Percentiles rank a stretch among this genome's conserved stretches.
Evolutionary conservation across 2,329 filamentous ascomycete species (phyloP).

Genomic region (Sordariomycetes sp.): DNA sequence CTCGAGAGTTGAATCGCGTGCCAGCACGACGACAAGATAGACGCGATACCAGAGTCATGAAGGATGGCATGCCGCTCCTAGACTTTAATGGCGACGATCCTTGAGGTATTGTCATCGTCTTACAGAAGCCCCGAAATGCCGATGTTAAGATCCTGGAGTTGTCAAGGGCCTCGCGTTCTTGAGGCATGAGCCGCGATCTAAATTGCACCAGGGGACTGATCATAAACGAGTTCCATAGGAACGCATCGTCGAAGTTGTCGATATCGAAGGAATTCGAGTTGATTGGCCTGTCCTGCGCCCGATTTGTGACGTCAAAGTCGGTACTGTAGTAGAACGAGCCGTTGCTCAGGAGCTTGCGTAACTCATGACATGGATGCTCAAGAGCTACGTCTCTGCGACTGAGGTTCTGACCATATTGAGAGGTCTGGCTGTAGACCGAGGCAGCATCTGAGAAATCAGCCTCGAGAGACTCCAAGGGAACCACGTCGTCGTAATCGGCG

Average conservation of each 20-base stretch:
- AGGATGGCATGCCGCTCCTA: conserved; percentile 66
- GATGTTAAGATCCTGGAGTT: conserved; percentile 81
- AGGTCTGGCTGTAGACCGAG: conserved; percentile 35
- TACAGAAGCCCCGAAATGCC: conserved; percentile 86
- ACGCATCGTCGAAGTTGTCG: conserved; percentile 84
- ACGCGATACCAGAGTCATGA: conserved; percentile 81
- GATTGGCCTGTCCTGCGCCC: conserved; percentile 75
- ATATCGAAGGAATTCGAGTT: conserved; percentile 78
- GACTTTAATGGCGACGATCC: conserved; percentile 61
- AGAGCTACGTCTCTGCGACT: conserved; percentile 60
- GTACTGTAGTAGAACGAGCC: conserved; percentile 97
- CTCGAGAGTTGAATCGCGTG: conserved; percentile 92
- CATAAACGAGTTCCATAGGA: conserved; percentile 98
- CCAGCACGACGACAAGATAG: conserved; percentile 86
- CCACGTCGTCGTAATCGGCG: conserved; percentile 73
- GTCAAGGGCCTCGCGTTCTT: conserved; percentile 74
- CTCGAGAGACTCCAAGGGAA: conserved; percentile 44
- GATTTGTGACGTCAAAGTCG: conserved; percentile 94
- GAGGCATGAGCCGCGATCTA: conserved; percentile 66
- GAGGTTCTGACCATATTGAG: conserved; percentile 28
- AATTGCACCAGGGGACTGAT: conserved; percentile 88
- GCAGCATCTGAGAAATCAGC: conserved; percentile 36
- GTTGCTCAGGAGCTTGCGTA: conserved; percentile 87
- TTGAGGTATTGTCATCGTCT: conserved; percentile 77
- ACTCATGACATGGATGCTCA: conserved; percentile 81